Conservation (phyloP, 192 early-diverging fungal genomes). For the Gryganskiella cystojenkinii region DNA sequence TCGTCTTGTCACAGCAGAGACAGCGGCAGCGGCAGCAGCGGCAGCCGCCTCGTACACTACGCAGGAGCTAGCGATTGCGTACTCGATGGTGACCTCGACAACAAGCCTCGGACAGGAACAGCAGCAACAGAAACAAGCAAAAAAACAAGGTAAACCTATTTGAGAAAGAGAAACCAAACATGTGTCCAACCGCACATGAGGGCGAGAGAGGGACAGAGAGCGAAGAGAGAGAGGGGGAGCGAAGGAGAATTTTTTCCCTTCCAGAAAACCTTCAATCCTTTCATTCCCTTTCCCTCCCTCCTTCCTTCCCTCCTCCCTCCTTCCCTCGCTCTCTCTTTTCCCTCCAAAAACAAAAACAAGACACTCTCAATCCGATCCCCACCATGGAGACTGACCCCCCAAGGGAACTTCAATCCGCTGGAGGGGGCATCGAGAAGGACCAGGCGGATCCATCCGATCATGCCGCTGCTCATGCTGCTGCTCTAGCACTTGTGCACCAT, state of each 20-base stretch:
- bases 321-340: slow-evolving; percentile 1
- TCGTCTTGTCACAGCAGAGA: too few relatives aligned
- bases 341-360: neutral
- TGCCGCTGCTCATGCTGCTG: too few relatives aligned
- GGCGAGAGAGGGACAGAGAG: neutral
- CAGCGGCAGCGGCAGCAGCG: slow-evolving; percentile 29
- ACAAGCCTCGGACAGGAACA: neutral
- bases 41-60: slow-evolving; percentile 31
- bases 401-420: too few relatives aligned
- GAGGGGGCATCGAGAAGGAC: too few relatives aligned
- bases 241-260: neutral
- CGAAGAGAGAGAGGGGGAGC: neutral
- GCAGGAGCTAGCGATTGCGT: slow-evolving; percentile 34
- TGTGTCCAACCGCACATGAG: neutral
- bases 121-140: neutral
- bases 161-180: too few relatives aligned
- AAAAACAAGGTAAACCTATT: too few relatives aligned
- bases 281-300: neutral
- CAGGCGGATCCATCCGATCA: too few relatives aligned
- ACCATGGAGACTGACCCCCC: too few relatives aligned
- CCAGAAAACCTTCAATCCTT: too few relatives aligned
- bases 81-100: slow-evolving; percentile 41
- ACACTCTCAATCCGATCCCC: too few relatives aligned
- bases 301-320: neutral
- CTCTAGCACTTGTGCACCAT: too few relatives aligned